Base-by-base conservation (phyloP, 2,329 filamentous ascomycete genomes). In the Botrytis galanthina region DNA sequence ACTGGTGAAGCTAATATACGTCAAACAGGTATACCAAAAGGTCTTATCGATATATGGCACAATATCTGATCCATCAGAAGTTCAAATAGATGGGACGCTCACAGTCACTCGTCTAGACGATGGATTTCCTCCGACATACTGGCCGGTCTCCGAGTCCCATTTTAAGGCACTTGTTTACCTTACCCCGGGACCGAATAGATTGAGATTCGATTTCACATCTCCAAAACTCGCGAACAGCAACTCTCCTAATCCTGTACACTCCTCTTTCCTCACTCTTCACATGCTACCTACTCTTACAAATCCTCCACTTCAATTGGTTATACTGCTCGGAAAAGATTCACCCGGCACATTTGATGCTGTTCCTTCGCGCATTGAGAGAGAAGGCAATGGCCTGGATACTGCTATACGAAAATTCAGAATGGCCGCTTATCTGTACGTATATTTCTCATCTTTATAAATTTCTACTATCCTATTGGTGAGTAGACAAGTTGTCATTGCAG, bases 111-210 rank as follows among this genome's bases (percentile, higher is more conserved):
- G 96, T 79, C 88, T 94, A 77, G 93, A 97, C 82, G 94, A 97
- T 81, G 90, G 85, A 75, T 97, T 98, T 81, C 95, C 95, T 10
- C 85, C 93, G 0, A 92, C 90, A 20, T 87, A 86, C 77, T 98
- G 95, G 95, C 95, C 95, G 1, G 95, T 98, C 18, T 91, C 87
- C 80, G 91, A 94, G 76, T 97, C 93, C 4, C 91, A 95, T 81
- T 98, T 98, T 87, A 98, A 98, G 84, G 92, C 92, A 8, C 86
- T 98, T 44, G 87, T 98, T 16, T 94, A 97, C 82, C 88, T 99
- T n/a, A 90, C 92, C 76, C 95, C 96, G 7, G 96, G 96, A 0
- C 93, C 93, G 72, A 99, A 99, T 82, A 91, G 89, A 77, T 83
- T 98, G 44, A 92, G 93, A 37, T 91, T 98, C 77, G 95, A 98